phyloP scores from a whole-genome alignment of 257 asterid species.

The Ilex asprella region DNA sequence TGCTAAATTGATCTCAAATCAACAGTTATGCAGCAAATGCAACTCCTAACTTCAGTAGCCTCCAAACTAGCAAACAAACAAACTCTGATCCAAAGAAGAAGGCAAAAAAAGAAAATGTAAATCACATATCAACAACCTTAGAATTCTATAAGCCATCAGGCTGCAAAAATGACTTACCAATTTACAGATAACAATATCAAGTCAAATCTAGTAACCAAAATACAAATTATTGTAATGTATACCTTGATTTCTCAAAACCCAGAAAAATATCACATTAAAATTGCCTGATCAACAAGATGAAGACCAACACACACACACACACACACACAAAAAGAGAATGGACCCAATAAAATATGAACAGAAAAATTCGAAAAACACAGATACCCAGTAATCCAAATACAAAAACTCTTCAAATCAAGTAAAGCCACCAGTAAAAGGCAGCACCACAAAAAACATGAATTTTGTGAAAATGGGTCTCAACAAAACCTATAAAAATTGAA shows the following conservation, averaged over 20 bases:
- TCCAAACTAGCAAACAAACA: background rate
- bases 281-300: too few species aligned
- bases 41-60: background rate
- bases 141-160: too few species aligned
- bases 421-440: background rate
- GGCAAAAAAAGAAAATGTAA: background rate
- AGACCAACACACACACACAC: too few species aligned
- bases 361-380: too few species aligned
- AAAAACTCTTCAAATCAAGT: constrained; percentile 5
- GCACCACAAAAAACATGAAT: constrained; percentile 10
- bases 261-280: too few species aligned
- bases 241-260: too few species aligned
- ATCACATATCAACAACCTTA: too few species aligned
- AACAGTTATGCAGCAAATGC: background rate
- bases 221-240: too few species aligned
- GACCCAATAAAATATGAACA: too few species aligned
- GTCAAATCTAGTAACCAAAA: too few species aligned
- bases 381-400: constrained; percentile 15
- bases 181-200: too few species aligned
- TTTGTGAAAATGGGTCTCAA: constrained; percentile 18
- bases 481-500: constrained; percentile 11
- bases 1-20: background rate
- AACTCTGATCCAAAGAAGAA: background rate
- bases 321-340: too few species aligned
- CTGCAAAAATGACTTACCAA: background rate